Percentiles rank a stretch among this genome's conserved stretches.
Conservation (phyloP, 1,284 basidiomycete species). For the Papiliotrema flavescens region DNA sequence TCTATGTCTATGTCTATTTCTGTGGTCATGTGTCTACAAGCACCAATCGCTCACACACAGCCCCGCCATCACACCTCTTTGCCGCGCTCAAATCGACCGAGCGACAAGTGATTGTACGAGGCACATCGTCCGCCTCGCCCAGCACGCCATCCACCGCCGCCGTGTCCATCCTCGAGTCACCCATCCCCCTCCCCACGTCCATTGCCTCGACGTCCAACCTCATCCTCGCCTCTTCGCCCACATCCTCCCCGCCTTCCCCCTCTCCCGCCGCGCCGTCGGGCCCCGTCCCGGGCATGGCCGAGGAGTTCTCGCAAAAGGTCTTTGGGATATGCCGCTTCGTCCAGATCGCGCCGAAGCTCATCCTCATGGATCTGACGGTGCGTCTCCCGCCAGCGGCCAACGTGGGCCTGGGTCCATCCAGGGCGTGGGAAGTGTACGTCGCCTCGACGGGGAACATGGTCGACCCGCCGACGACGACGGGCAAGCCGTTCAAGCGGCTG, state of each 20-base stretch:
- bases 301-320: conserved; percentile 46
- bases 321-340: conserved; percentile 50
- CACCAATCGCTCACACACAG: conserved; percentile 15
- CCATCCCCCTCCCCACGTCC: conserved; percentile 32
- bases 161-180: conserved; percentile 49
- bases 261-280: too few species aligned
- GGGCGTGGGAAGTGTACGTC: conserved; percentile 44
- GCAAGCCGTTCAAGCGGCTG: conserved; percentile 31
- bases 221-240: conserved; percentile 14
- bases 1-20: too few species aligned
- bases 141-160: conserved; percentile 36
- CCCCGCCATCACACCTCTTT: conserved; percentile 47
- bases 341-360: conserved; percentile 44
- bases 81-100: conserved; percentile 47
- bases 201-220: conserved; percentile 24
- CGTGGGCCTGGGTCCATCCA: conserved; percentile 12
- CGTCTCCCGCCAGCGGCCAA: conserved; percentile 36
- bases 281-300: conserved; percentile 37
- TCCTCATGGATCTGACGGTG: conserved; percentile 49
- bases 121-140: conserved; percentile 33
- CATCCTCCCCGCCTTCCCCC: too few species aligned
- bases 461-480: conserved; percentile 45
- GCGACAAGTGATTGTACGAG: conserved; percentile 50
- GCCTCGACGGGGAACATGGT: conserved; percentile 46
- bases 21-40: too few species aligned